Evolutionary conservation across 371 early-diverging fungal species (phyloP), one percentile per base, ranked within the genome.

Genomic region (Mucor mucedo): DNA sequence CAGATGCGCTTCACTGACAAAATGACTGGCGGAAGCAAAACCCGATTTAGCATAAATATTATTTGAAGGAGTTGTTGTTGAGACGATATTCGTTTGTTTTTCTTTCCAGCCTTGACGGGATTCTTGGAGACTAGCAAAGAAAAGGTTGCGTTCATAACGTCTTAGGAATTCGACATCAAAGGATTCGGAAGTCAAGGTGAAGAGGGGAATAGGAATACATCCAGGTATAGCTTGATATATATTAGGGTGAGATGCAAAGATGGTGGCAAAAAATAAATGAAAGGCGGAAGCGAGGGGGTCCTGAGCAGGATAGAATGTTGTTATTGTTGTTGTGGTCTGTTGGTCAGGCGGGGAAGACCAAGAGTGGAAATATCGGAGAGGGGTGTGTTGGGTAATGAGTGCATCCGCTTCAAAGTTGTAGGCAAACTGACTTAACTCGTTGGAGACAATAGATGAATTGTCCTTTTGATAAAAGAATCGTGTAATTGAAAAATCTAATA

Each of bases 81-180:
- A 32, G 50, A 14, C 10, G 4, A 13, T 2, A 14, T 30, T 50
- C 1, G 14, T 13, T 50, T 66, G 66, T 41, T 67, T 66, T 49
- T 72, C 63, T 33, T 66, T 57, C 63, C 68, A 70, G 27, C 59
- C 48, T 55, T 40, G 60, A 11, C 61, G 63, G 3, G 66, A 62
- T 48, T 70, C 66, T 21, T 60, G 45, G 28, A 73, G 55, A 52
- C 69, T 62, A 10, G 66, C 60, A 32, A 68, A 62, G 58, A 71
- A 75, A 27, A 75, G 50, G 8, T 71, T 63, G 52, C 78, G 69
- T 58, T 78, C 76, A 50, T 78, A 75, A 5, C 81, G 78, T 49
- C 81, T 66, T n/a, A 80, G 44, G 39, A 66, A 80, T 52, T 80
- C 81, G 10, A 78, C 75, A 49, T 80, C 81, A 52, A 78, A 76